These are phyloP conservation scores for Aspergillus latus DNA, from an alignment of 2,329 filamentous ascomycete species.

Conservation along the genomic window DNA sequence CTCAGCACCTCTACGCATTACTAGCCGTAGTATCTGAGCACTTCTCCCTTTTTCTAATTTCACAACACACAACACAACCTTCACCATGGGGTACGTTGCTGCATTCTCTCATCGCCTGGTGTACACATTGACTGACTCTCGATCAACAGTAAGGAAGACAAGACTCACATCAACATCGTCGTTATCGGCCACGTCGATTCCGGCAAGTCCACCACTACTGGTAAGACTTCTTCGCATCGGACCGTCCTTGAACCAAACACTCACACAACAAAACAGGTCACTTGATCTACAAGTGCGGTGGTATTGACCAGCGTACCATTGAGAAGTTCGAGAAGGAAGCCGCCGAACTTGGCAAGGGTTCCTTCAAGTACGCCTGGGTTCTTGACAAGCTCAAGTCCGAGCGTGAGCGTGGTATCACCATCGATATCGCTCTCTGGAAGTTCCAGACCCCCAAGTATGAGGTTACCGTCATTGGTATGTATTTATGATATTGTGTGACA, in stretches of 20 bases:
- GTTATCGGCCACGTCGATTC: constrained; percentile 99
- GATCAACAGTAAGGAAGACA: constrained; percentile 79
- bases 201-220: constrained; percentile 95
- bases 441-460: constrained; percentile 98
- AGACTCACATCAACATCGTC: constrained; percentile 96
- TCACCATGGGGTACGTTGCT: constrained; percentile 61
- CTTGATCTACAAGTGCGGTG: constrained; percentile 99
- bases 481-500: not conserved
- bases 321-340: constrained; percentile 99
- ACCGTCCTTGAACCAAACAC: not conserved
- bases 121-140: constrained; percentile 1
- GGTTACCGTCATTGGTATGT: constrained; percentile 93
- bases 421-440: constrained; percentile 99
- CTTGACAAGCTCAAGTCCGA: constrained; percentile 99
- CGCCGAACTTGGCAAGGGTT: constrained; percentile 98
- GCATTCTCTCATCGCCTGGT: not conserved
- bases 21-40: constrained; percentile 53
- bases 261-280: constrained; percentile 59
- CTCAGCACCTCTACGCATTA: constrained; percentile 53
- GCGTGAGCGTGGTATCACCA: constrained; percentile 99
- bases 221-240: constrained; percentile 55
- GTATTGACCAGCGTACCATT: constrained; percentile 99
- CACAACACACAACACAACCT: constrained; percentile 46
- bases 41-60: constrained; percentile 41
- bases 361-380: constrained; percentile 99